A percentile compares a stretch with the other conserved stretches of the same genome.
Conservation (phyloP, 805 yeast genomes). For the Starmera amethionina region DNA sequence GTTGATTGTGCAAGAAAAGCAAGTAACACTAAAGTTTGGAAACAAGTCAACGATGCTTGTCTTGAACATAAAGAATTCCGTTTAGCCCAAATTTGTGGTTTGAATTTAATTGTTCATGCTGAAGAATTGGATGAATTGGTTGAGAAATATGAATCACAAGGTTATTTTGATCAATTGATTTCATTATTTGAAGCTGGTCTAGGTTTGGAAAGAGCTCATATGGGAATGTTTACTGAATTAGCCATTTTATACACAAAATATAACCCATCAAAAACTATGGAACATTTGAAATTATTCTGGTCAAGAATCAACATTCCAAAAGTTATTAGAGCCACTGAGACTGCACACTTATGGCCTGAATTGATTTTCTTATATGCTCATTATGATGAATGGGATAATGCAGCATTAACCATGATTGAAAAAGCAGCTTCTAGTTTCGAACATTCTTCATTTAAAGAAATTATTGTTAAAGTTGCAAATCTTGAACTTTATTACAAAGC, state of each 20-base stretch:
- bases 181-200: slow-evolving; percentile 92
- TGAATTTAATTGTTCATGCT: slow-evolving; percentile 93
- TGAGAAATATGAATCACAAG: slow-evolving; percentile 75
- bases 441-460: slow-evolving; percentile 89
- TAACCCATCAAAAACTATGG: slow-evolving; percentile 84
- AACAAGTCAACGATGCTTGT: slow-evolving; percentile 95
- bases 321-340: slow-evolving; percentile 88
- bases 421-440: slow-evolving; percentile 89
- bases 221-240: slow-evolving; percentile 99
- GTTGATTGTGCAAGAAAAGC: slow-evolving; percentile 99
- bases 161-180: slow-evolving; percentile 86
- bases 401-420: slow-evolving; percentile 94
- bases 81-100: slow-evolving; percentile 96
- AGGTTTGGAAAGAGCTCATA: slow-evolving; percentile 96
- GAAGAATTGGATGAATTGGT: slow-evolving; percentile 92
- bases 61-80: slow-evolving; percentile 91
- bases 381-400: slow-evolving; percentile 99
- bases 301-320: slow-evolving; percentile 96
- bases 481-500: slow-evolving; percentile 96
- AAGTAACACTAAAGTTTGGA: slow-evolving; percentile 89
- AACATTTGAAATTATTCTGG: slow-evolving; percentile 96
- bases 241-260: slow-evolving; percentile 88
- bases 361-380: slow-evolving; percentile 93
- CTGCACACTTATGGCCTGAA: slow-evolving; percentile 93
- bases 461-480: slow-evolving; percentile 89